Evolutionary conservation across 306 rosid species (phyloP).

Genomic region (Vigna angularis): DNA sequence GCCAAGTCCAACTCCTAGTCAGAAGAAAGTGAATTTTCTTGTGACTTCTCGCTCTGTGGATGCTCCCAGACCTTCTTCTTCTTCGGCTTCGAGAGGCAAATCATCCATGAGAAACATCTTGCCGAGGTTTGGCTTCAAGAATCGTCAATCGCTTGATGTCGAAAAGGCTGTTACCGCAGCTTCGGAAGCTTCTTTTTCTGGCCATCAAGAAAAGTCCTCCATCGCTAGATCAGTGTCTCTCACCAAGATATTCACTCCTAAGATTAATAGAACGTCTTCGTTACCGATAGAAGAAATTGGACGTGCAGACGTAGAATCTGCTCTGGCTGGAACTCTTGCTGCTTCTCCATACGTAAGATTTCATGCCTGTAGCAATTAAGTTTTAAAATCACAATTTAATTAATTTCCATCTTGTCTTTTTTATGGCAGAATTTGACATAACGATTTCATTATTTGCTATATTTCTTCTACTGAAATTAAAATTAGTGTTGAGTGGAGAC

Average conservation of each 20-base stretch:
- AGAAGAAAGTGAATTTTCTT: slow-evolving; percentile 82
- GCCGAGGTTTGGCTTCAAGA: slow-evolving; percentile 77
- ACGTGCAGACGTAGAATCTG: slow-evolving; percentile 59
- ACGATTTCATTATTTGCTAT: slow-evolving; percentile 30
- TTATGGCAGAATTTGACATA: slow-evolving; percentile 20
- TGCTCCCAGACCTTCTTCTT: slow-evolving; percentile 50
- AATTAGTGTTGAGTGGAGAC: slow-evolving; percentile 1
- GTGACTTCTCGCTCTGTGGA: slow-evolving; percentile 65
- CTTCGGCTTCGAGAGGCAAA: slow-evolving; percentile 69
- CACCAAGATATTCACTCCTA: slow-evolving; percentile 71
- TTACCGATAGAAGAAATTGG: slow-evolving; percentile 83
- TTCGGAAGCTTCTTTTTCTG: slow-evolving; percentile 62
- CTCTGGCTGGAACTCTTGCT: slow-evolving; percentile 61
- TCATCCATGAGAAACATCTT: slow-evolving; percentile 69
- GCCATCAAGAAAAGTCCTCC: slow-evolving; percentile 61
- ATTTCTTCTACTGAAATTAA: background rate
- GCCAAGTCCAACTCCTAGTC: slow-evolving; percentile 77
- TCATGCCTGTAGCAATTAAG: slow-evolving; percentile 8
- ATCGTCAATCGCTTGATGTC: slow-evolving; percentile 65
- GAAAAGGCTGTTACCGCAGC: slow-evolving; percentile 59
- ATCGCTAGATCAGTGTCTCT: slow-evolving; percentile 80
- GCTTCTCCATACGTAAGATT: slow-evolving; percentile 68
- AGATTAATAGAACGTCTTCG: slow-evolving; percentile 83
- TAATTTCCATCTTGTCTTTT: slow-evolving; percentile 6
- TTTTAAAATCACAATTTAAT: background rate